phyloP scores from a whole-genome alignment of 1,139 yeast species.

The Pichia sp. region DNA sequence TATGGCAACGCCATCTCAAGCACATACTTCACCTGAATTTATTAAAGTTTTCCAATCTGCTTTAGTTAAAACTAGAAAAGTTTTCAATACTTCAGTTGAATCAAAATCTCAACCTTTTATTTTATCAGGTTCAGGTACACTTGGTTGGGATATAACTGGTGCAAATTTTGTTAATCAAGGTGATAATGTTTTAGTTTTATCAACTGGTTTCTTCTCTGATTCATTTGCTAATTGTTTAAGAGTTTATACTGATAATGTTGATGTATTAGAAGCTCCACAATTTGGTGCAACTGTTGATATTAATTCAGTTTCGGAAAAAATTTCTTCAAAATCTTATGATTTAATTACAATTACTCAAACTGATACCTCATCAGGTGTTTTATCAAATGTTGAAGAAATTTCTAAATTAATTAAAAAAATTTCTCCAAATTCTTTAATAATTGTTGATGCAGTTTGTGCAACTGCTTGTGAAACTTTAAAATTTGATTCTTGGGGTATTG shows the following conservation, averaged over 20 bases:
- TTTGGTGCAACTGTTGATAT: slow-evolving; percentile 69
- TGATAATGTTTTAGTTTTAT: slow-evolving; percentile 67
- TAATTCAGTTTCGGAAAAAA: slow-evolving; percentile 40
- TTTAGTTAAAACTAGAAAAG: slow-evolving; percentile 58
- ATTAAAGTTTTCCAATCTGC: slow-evolving; percentile 65
- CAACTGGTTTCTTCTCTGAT: slow-evolving; percentile 92
- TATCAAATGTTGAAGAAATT: slow-evolving; percentile 62
- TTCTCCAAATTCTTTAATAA: slow-evolving; percentile 73
- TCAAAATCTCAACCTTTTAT: slow-evolving; percentile 69
- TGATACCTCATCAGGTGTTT: slow-evolving; percentile 92
- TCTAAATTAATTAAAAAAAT: slow-evolving; percentile 53
- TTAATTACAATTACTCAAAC: slow-evolving; percentile 88
- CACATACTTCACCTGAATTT: slow-evolving; percentile 90
- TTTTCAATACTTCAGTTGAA: slow-evolving; percentile 61
- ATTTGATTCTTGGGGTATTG: slow-evolving; percentile 88
- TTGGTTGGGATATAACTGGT: slow-evolving; percentile 91
- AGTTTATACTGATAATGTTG: slow-evolving; percentile 65
- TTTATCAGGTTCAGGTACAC: slow-evolving; percentile 85
- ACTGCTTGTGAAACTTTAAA: slow-evolving; percentile 81
- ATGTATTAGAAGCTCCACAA: slow-evolving; percentile 54
- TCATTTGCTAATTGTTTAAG: slow-evolving; percentile 73
- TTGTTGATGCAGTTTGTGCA: slow-evolving; percentile 94
- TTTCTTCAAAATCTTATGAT: slow-evolving; percentile 36
- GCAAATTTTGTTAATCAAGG: slow-evolving; percentile 64
- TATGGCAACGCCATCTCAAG: slow-evolving; percentile 78